Percentiles rank a stretch among this genome's conserved stretches.
phyloP scores from a whole-genome alignment of 2,329 filamentous ascomycete species.

The Fusarium pseudograminearum region DNA sequence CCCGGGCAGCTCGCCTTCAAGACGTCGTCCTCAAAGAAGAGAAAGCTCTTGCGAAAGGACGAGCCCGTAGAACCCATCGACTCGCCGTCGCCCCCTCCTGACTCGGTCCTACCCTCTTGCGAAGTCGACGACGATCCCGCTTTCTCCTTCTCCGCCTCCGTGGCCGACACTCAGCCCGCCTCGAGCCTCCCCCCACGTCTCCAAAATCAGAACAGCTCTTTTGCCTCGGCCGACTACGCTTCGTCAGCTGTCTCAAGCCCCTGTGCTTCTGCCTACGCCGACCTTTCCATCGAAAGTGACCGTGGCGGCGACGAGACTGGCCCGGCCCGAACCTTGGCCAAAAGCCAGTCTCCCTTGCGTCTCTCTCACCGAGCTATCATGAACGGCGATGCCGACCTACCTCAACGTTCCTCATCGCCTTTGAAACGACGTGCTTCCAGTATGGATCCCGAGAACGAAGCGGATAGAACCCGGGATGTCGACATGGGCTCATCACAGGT shows the following conservation, averaged over 20 bases:
- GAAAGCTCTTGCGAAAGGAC: slow-evolving; percentile 70
- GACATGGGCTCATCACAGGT: slow-evolving; percentile 56
- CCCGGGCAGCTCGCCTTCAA: slow-evolving; percentile 75
- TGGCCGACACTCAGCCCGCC: slow-evolving; percentile 59
- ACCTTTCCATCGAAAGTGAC: slow-evolving; percentile 68
- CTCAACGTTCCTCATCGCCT: slow-evolving; percentile 73
- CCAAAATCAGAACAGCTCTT: slow-evolving; percentile 59
- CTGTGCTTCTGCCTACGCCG: slow-evolving; percentile 66
- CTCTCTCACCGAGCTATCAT: slow-evolving; percentile 67
- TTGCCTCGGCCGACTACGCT: slow-evolving; percentile 62
- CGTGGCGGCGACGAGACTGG: slow-evolving; percentile 61
- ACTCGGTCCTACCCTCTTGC: slow-evolving; percentile 65
- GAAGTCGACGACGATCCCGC: slow-evolving; percentile 63
- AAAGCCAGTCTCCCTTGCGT: slow-evolving; percentile 66
- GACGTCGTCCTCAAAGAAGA: slow-evolving; percentile 81
- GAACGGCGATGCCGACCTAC: slow-evolving; percentile 68
- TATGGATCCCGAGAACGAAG: slow-evolving; percentile 65
- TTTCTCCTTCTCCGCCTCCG: slow-evolving; percentile 63
- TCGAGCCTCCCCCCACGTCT: slow-evolving; percentile 66
- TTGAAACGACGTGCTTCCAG: slow-evolving; percentile 73
- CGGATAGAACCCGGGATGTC: slow-evolving; percentile 58
- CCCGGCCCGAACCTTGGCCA: slow-evolving; percentile 53
- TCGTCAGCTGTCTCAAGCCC: slow-evolving; percentile 70
- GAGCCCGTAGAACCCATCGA: slow-evolving; percentile 52
- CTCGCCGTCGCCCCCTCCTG: slow-evolving; percentile 56